These are phyloP conservation scores for Aspergillus indologenus DNA, from an alignment of 495 filamentous ascomycete genomes.

Conservation along the genomic window DNA sequence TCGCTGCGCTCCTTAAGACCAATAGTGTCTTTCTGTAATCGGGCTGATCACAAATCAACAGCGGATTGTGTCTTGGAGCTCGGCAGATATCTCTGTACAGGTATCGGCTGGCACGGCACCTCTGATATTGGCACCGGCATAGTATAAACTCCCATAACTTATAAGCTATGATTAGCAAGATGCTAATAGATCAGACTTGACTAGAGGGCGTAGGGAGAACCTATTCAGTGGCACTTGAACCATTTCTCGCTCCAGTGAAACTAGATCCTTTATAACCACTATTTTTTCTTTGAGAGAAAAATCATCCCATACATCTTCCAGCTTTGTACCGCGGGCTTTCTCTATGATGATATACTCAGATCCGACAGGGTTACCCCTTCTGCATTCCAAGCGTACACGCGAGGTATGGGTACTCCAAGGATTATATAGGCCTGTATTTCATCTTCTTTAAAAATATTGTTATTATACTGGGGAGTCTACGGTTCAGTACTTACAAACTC, in stretches of 20 bases:
- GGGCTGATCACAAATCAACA: conserved; percentile 33
- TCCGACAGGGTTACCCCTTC: conserved; percentile 28
- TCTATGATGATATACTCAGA: conserved; percentile 45
- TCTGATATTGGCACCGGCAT: conserved; percentile 8
- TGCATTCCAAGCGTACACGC: conserved; percentile 38
- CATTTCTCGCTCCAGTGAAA: conserved; percentile 26
- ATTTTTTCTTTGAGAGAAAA: conserved; percentile 27
- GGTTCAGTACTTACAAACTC: conserved; percentile 27
- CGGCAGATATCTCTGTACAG: conserved; percentile 9
- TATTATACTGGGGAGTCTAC: conserved; percentile 2
- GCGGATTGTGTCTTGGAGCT: conserved; percentile 16
- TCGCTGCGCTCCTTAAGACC: conserved; percentile 25
- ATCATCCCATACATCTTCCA: conserved; percentile 25
- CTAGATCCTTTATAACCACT: conserved; percentile 28
- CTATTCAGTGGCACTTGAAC: conserved; percentile 21
- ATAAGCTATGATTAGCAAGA: conserved; percentile 8
- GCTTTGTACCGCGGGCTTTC: conserved; percentile 25
- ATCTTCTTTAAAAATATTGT: conserved; percentile 6
- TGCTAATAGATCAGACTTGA: conserved; percentile 1
- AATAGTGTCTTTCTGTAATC: conserved; percentile 23
- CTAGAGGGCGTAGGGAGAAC: conserved; percentile 16
- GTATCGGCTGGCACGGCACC: conserved; percentile 10
- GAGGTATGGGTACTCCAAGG: conserved; percentile 30
- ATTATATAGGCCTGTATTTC: conserved; percentile 16
- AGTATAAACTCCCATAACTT: conserved; percentile 32